Conservation (phyloP, 257 asterid species). For the Linderniella brevidens region DNA sequence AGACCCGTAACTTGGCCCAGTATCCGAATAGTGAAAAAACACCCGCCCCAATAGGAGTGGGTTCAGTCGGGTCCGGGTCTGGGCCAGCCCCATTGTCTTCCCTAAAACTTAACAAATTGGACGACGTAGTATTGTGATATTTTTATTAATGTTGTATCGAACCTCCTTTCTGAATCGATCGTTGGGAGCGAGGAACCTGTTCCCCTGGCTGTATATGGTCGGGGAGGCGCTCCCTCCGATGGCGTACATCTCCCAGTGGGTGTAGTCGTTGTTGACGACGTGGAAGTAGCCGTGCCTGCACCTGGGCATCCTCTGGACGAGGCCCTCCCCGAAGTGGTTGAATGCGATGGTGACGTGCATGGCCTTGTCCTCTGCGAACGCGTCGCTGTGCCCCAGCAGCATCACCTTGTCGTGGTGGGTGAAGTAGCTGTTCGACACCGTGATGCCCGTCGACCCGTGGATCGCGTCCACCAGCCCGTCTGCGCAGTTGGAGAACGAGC, state of each 20-base stretch:
- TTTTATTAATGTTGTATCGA: background rate
- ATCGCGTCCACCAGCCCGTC: constrained; percentile 15
- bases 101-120: background rate
- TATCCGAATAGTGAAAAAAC: too few relatives aligned
- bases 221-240: constrained; percentile 86
- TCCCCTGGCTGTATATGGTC: constrained; percentile 73
- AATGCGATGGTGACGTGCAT: constrained; percentile 80
- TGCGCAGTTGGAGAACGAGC: constrained; percentile 11
- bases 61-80: too few relatives aligned
- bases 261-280: constrained; percentile 79
- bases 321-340: constrained; percentile 80
- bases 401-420: constrained; percentile 14
- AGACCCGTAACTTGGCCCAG: too few relatives aligned
- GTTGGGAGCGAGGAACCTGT: constrained; percentile 66
- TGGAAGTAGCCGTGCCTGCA: constrained; percentile 86
- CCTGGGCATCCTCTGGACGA: constrained; percentile 93
- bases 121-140: background rate
- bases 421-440: constrained; percentile 13
- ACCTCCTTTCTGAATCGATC: constrained; percentile 37
- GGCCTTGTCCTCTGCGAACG: constrained; percentile 25
- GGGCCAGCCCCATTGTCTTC: too few relatives aligned
- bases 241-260: constrained; percentile 90
- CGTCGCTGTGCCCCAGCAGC: constrained; percentile 27
- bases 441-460: constrained; percentile 15
- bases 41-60: too few relatives aligned